Percentiles rank a stretch among this genome's conserved stretches.
Evolutionary conservation across 768 basidiomycete species (phyloP).

Genomic region (Lentinula raphanica): DNA sequence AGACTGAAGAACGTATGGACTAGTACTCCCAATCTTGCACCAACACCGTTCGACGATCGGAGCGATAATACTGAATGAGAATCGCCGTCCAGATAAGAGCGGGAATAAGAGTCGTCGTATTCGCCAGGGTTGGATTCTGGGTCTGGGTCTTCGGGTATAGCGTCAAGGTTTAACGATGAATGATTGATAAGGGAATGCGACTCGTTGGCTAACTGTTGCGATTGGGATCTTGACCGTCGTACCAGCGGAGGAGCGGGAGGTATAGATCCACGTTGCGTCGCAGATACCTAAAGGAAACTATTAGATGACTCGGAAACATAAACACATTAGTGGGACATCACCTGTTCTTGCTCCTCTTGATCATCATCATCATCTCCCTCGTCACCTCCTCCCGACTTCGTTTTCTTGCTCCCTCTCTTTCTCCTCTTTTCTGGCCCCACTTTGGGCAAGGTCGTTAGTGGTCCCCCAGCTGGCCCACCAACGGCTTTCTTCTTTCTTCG

Average conservation of each 20-base stretch:
- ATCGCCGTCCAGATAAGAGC: constrained; percentile 13
- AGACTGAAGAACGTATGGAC: constrained; percentile 24
- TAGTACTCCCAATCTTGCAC: constrained; percentile 37
- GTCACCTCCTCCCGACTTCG: constrained; percentile 31
- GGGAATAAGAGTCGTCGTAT: constrained; percentile 15
- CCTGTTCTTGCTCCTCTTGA: constrained; percentile 34
- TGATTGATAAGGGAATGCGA: constrained; percentile 29
- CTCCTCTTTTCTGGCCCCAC: constrained; percentile 58
- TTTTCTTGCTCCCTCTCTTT: constrained; percentile 46
- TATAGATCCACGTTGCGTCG: constrained; percentile 28
- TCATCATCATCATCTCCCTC: constrained; percentile 52
- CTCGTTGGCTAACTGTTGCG: constrained; percentile 30
- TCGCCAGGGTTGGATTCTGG: neutral
- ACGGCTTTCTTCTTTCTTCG: constrained; percentile 51
- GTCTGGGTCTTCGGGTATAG: constrained; percentile 66
- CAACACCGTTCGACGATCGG: constrained; percentile 20
- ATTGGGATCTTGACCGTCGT: constrained; percentile 30
- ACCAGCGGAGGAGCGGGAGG: constrained; percentile 34
- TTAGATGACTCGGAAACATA: too few species aligned
- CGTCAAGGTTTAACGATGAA: constrained; percentile 49
- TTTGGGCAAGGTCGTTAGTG: constrained; percentile 62
- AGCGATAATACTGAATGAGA: constrained; percentile 1
- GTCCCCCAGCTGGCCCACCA: constrained; percentile 47
- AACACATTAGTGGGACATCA: constrained; percentile 21
- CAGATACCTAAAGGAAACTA: too few species aligned